These are phyloP conservation scores for Trichosporon asahii DNA, from an alignment of 1,284 basidiomycete genomes.

Conservation along the genomic window DNA sequence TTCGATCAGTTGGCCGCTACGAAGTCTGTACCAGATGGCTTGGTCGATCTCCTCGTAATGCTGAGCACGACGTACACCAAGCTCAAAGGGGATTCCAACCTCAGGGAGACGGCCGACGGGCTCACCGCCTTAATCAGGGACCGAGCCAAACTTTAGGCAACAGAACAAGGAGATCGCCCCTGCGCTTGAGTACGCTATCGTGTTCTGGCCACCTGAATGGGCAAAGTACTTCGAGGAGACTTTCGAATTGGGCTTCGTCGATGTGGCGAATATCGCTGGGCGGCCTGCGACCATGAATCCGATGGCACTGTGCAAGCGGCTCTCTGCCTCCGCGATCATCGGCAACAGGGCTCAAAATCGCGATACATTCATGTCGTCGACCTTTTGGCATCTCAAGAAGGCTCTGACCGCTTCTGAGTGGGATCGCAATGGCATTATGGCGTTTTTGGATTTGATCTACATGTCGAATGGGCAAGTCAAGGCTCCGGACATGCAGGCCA, in stretches of 20 bases:
- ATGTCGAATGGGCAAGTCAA: slow-evolving; percentile 33
- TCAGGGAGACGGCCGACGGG: not conserved
- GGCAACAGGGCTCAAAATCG: not conserved
- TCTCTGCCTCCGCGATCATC: not conserved
- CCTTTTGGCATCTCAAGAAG: slow-evolving; percentile 79
- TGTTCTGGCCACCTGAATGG: slow-evolving; percentile 34
- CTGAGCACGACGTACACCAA: slow-evolving; percentile 26
- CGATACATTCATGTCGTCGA: slow-evolving; percentile 41
- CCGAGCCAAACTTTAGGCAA: slow-evolving; percentile 21
- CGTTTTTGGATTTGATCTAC: slow-evolving; percentile 69
- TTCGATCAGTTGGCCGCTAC: slow-evolving; percentile 53
- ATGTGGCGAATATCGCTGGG: slow-evolving; percentile 18
- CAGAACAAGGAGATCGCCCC: not conserved
- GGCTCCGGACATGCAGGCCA: slow-evolving; percentile 53
- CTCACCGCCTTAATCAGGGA: slow-evolving; percentile 13
- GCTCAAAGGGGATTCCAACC: not conserved
- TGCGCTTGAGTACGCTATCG: slow-evolving; percentile 26
- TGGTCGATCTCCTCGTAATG: slow-evolving; percentile 32
- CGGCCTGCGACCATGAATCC: slow-evolving; percentile 17
- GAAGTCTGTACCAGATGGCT: not conserved
- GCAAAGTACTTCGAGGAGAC: slow-evolving; percentile 13
- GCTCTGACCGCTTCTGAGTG: slow-evolving; percentile 62
- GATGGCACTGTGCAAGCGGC: slow-evolving; percentile 26
- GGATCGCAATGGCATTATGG: slow-evolving; percentile 64
- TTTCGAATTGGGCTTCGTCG: slow-evolving; percentile 18